phyloP scores from a whole-genome alignment of 2,329 filamentous ascomycete genomes.

The Fusarium proliferatum region DNA sequence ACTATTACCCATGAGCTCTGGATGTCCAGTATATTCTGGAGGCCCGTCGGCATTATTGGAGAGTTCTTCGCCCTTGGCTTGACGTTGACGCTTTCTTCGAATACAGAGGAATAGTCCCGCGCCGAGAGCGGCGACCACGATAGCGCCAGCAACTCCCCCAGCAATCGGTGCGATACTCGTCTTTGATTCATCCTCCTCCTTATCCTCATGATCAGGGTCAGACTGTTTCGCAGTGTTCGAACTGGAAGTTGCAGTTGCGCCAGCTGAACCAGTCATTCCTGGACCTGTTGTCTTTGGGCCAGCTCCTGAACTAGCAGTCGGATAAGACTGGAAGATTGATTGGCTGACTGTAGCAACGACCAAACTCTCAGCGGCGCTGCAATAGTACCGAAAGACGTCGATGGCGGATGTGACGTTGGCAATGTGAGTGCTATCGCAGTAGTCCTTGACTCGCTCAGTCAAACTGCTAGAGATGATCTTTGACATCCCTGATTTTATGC shows the following conservation, averaged over 20 bases:
- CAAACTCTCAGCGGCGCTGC: constrained; percentile 59
- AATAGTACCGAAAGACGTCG: constrained; percentile 59
- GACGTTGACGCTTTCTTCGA: constrained; percentile 47
- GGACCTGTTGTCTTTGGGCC: constrained; percentile 17
- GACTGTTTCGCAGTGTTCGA: not conserved
- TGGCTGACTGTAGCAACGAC: constrained; percentile 56
- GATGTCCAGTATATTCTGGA: constrained; percentile 46
- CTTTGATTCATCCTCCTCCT: constrained; percentile 11
- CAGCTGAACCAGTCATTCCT: constrained; percentile 10
- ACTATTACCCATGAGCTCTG: constrained; percentile 46
- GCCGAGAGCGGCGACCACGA: constrained; percentile 44
- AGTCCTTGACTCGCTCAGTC: constrained; percentile 57
- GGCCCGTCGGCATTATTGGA: constrained; percentile 18
- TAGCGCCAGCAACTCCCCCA: constrained; percentile 45
- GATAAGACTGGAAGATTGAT: constrained; percentile 44
- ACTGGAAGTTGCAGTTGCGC: constrained; percentile 23
- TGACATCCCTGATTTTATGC: constrained; percentile 61
- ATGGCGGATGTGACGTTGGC: constrained; percentile 61
- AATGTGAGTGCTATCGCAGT: constrained; percentile 57
- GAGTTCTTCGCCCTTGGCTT: constrained; percentile 40
- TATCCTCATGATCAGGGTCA: not conserved
- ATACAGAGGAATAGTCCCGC: constrained; percentile 52
- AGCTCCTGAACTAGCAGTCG: constrained; percentile 29
- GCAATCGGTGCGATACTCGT: constrained; percentile 50
- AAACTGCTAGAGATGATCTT: constrained; percentile 56